These are phyloP conservation scores for Penicillium roqueforti DNA, from an alignment of 495 filamentous ascomycete genomes.

Conservation along the genomic window DNA sequence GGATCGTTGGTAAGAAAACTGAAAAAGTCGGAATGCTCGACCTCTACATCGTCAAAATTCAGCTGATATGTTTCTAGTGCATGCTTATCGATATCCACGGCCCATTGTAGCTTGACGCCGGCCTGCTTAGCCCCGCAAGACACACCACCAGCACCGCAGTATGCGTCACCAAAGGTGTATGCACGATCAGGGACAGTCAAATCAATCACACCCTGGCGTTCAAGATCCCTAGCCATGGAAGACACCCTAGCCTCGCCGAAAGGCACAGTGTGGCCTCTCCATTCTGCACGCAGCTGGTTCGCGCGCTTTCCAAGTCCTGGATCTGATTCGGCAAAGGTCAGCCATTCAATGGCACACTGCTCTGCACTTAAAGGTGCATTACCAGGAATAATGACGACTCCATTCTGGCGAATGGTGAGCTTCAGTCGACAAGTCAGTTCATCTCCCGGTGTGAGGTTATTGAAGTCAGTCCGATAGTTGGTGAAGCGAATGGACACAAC, in stretches of 20 bases:
- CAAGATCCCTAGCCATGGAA: constrained; percentile 4
- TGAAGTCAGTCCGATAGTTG: constrained; percentile 21
- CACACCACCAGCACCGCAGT: constrained; percentile 74
- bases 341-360: constrained; percentile 26
- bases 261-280: constrained; percentile 27
- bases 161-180: constrained; percentile 68
- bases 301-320: constrained; percentile 5
- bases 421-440: constrained; percentile 33
- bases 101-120: constrained; percentile 56
- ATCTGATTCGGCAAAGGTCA: constrained; percentile 28
- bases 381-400: not conserved
- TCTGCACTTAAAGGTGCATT: not conserved
- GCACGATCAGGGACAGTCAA: constrained; percentile 17
- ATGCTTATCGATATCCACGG: constrained; percentile 54
- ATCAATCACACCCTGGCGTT: constrained; percentile 19
- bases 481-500: constrained; percentile 31
- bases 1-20: constrained; percentile 28
- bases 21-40: constrained; percentile 21
- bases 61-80: constrained; percentile 54
- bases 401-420: constrained; percentile 6
- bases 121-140: constrained; percentile 64
- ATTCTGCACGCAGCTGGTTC: constrained; percentile 20
- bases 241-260: constrained; percentile 22
- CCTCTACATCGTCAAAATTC: constrained; percentile 59
- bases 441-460: constrained; percentile 1